Evolutionary conservation across 2,329 filamentous ascomycete species (phyloP).

Genomic region (Gaeumannomyces sp.): DNA sequence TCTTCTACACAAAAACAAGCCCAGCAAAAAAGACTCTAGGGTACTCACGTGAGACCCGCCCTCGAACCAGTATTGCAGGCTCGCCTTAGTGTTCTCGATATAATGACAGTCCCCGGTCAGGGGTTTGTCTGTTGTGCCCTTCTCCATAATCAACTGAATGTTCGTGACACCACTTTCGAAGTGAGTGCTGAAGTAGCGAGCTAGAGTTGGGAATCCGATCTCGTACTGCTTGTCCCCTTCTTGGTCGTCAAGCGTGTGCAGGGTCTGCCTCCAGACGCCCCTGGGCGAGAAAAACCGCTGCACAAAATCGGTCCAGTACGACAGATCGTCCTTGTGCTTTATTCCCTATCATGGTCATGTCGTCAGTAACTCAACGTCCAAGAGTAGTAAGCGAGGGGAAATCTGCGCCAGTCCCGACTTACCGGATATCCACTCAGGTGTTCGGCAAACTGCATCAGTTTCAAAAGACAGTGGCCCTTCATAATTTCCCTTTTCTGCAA

Average conservation of each 20-base stretch:
- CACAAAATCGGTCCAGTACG: slow-evolving; percentile 77
- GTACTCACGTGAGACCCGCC: slow-evolving; percentile 70
- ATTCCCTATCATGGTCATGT: slow-evolving; percentile 10
- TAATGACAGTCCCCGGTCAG: slow-evolving; percentile 60
- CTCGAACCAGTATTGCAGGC: slow-evolving; percentile 83
- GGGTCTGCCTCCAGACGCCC: slow-evolving; percentile 69
- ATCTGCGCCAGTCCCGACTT: slow-evolving; percentile 20
- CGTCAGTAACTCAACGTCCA: background rate
- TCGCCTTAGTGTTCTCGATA: slow-evolving; percentile 71
- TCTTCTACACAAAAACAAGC: slow-evolving; percentile 19
- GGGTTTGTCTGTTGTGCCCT: slow-evolving; percentile 47
- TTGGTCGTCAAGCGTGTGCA: slow-evolving; percentile 51
- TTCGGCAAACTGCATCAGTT: slow-evolving; percentile 57
- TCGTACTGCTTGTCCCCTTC: slow-evolving; percentile 75
- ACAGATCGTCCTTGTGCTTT: slow-evolving; percentile 60
- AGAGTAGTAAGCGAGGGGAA: background rate
- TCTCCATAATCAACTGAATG: slow-evolving; percentile 81
- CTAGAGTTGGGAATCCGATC: slow-evolving; percentile 72
- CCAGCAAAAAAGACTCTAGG: background rate
- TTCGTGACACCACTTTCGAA: slow-evolving; percentile 81
- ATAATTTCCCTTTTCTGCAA: slow-evolving; percentile 42
- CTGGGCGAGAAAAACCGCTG: slow-evolving; percentile 71
- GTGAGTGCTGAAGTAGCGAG: slow-evolving; percentile 84
- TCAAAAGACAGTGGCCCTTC: slow-evolving; percentile 53
- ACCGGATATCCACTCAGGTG: slow-evolving; percentile 53